Conservation (phyloP, 2,329 filamentous ascomycete species). For the Sordariomycetes sp. region DNA sequence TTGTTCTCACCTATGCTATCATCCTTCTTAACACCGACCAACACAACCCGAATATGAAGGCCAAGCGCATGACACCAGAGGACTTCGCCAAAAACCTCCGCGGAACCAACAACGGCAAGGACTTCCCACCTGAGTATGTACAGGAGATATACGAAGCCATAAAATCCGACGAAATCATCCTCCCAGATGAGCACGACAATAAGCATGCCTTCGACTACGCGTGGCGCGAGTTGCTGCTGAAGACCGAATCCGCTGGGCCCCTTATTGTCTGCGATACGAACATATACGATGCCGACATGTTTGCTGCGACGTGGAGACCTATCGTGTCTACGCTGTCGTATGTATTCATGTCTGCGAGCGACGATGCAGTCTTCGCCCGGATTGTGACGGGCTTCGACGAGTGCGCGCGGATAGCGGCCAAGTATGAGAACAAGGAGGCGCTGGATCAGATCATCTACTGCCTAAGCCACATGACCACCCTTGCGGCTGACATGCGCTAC, state of each 20-base stretch:
- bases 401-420: constrained; percentile 84
- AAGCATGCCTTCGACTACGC: constrained; percentile 95
- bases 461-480: constrained; percentile 80
- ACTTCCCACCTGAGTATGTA: constrained; percentile 79
- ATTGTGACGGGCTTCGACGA: constrained; percentile 94
- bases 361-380: constrained; percentile 88
- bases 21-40: constrained; percentile 97
- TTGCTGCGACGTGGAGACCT: constrained; percentile 88
- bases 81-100: constrained; percentile 86
- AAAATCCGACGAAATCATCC: constrained; percentile 85
- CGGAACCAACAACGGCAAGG: constrained; percentile 75
- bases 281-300: constrained; percentile 96
- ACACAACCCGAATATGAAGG: constrained; percentile 83
- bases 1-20: constrained; percentile 87
- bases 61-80: constrained; percentile 72
- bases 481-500: constrained; percentile 65
- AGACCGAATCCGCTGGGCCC: constrained; percentile 66
- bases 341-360: constrained; percentile 97
- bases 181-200: constrained; percentile 96
- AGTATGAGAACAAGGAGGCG: constrained; percentile 73
- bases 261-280: constrained; percentile 81
- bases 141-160: constrained; percentile 86
- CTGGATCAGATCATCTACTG: constrained; percentile 90
- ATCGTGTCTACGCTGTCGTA: constrained; percentile 93
- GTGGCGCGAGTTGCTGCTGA: constrained; percentile 88